These are phyloP conservation scores for Phytophthora rubi DNA, from an alignment of 352 stramenopile genomes.

Conservation along the genomic window DNA sequence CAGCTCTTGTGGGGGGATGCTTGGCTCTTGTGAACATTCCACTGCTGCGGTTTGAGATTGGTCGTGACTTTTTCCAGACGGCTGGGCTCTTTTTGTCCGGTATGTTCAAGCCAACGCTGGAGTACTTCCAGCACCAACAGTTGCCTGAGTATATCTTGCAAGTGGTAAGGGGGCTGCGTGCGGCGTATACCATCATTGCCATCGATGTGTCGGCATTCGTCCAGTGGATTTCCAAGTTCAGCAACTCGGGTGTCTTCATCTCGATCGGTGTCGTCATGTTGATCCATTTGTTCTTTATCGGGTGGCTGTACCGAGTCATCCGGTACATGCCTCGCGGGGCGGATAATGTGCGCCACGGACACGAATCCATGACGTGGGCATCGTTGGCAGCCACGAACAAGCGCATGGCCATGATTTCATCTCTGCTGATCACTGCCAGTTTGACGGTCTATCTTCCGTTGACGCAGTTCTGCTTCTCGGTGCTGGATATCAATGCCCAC, in stretches of 20 bases:
- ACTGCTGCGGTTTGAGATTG: constrained; percentile 48
- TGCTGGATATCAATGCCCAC: constrained; percentile 19
- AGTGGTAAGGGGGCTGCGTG: constrained; percentile 24
- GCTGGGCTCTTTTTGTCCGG: constrained; percentile 47
- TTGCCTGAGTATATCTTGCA: constrained; percentile 19
- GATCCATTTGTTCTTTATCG: constrained; percentile 33
- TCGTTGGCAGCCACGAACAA: constrained; percentile 38
- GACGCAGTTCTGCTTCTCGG: constrained; percentile 41
- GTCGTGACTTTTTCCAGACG: constrained; percentile 48
- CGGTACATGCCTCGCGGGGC: constrained; percentile 38
- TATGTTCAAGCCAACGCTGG: constrained; percentile 36
- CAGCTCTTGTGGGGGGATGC: constrained; percentile 12
- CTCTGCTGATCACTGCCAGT: constrained; percentile 44
- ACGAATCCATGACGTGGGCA: constrained; percentile 44
- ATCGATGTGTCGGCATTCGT: constrained; percentile 24
- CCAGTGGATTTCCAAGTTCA: constrained; percentile 30
- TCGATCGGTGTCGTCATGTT: constrained; percentile 27
- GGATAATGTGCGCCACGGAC: constrained; percentile 49
- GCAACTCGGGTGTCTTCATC: constrained; percentile 34
- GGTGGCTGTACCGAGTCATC: constrained; percentile 32
- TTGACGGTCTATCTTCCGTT: constrained; percentile 50
- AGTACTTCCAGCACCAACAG: constrained; percentile 27
- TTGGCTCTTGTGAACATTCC: constrained; percentile 25
- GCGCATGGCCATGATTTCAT: constrained; percentile 36
- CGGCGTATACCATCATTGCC: constrained; percentile 38